A percentile compares a stretch with the other conserved stretches of the same genome.
These are phyloP conservation scores for Ustilaginoidea virens DNA, from an alignment of 2,329 filamentous ascomycete genomes.

Conservation along the genomic window DNA sequence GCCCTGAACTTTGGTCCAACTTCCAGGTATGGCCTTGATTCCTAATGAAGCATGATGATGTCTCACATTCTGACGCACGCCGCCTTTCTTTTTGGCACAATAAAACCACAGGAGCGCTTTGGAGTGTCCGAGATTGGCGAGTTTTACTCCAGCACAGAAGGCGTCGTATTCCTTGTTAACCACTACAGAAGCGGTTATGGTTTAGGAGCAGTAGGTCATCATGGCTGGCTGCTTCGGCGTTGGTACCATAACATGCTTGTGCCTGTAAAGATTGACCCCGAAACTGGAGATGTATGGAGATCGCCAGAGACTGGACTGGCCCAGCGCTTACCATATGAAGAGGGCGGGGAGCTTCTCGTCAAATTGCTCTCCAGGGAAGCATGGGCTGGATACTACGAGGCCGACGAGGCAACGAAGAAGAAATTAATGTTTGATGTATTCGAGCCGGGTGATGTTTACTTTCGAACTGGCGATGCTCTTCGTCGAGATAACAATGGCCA, in stretches of 20 bases:
- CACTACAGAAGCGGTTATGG: constrained; percentile 2
- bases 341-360: constrained; percentile 4
- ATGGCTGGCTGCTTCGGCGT: constrained; percentile 4
- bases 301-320: constrained; percentile 5
- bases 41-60: no score
- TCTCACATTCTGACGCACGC: neutral
- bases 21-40: constrained; percentile 1
- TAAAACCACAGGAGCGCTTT: constrained; percentile 6
- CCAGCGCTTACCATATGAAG: constrained; percentile 3
- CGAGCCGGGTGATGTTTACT: constrained; percentile 51
- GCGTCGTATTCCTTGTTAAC: constrained; percentile 1
- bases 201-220: constrained; percentile 4
- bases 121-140: constrained; percentile 5
- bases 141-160: constrained; percentile 5
- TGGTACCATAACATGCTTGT: constrained; percentile 1
- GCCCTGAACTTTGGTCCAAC: constrained; percentile 4
- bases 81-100: no score
- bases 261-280: constrained; percentile 3
- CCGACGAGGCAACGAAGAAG: constrained; percentile 3
- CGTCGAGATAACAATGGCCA: constrained; percentile 44
- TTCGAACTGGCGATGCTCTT: constrained; percentile 52
- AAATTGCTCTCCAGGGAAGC: constrained; percentile 3
- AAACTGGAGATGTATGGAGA: constrained; percentile 4
- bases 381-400: constrained; percentile 4
- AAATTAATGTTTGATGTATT: constrained; percentile 19